Base-by-base conservation (phyloP, 2,329 filamentous ascomycete genomes). In the Albophoma yamanashiensis region DNA sequence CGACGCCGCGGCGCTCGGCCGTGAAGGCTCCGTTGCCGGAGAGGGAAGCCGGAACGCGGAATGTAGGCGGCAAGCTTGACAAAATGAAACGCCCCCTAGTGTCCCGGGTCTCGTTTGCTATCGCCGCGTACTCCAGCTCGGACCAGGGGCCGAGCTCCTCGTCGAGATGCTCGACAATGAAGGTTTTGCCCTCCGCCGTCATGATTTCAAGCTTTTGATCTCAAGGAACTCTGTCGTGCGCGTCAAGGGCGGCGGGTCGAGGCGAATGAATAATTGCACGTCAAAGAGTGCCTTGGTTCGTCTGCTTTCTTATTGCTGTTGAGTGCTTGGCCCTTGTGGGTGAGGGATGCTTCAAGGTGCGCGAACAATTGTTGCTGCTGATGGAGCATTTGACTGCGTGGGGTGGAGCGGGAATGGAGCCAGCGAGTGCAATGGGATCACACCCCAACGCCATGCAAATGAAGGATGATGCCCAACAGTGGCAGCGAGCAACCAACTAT, bases 81-180 rank as follows among this genome's bases (percentile, higher is more conserved):
- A 96, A 83, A 65, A 91, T 84, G 73, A 97, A 96, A 58, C 79
- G 80, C 59, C 86, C 84, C 40, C 83, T 82, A 4, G 84, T 76
- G 31, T 81, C 81, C 63, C 85, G 78, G 58, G 89, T 91, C 78
- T 99, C 94, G 62, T 83, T 79, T 58, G 91, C 91, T 71, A 99
- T 97, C 69, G 89, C 84, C 59, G 85, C 79, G 77, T 99, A 99
- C 78, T 99, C 94, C 58, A 97, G 84, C 64, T 91, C 86, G 31
- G 94, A 97, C 94, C 94, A 99, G 47, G 86, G 84, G 40, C 95
- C 94, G 38, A 99, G 82, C 75, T 99, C 94, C 47, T 90, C 88
- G 77, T 99, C 94, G 65, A 99, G 86, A 75, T 99, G 93, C 79
- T 97, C 93, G 67, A 97, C 92, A 69, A 97, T 89, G 76, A 94